phyloP scores from a whole-genome alignment of 176 grass and related monocot species.

The Pharus latifolius region DNA sequence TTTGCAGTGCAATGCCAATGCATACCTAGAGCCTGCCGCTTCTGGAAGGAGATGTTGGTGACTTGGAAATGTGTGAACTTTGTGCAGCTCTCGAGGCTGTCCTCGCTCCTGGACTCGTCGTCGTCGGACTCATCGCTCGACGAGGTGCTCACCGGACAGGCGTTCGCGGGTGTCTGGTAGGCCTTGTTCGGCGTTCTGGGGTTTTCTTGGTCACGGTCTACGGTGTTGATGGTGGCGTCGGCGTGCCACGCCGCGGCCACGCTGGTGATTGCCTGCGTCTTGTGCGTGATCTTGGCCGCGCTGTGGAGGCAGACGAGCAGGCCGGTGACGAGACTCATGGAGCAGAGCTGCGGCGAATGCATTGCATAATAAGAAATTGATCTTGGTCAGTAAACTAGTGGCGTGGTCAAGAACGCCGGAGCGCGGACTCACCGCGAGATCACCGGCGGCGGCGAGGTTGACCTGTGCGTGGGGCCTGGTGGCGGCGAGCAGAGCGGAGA shows the following conservation, averaged over 20 bases:
- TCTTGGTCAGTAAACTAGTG: neutral
- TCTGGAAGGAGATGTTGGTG: conserved; percentile 65
- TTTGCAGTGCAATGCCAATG: neutral
- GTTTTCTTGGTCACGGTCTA: conserved; percentile 31
- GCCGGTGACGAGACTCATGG: conserved; percentile 54
- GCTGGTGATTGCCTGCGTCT: conserved; percentile 82
- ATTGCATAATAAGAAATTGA: neutral
- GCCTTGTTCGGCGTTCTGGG: conserved; percentile 31
- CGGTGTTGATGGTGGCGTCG: conserved; percentile 53
- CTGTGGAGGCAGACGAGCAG: conserved; percentile 73
- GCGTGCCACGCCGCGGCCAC: conserved; percentile 77
- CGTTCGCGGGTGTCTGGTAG: conserved; percentile 3
- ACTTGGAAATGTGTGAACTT: conserved; percentile 23
- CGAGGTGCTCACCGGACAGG: neutral
- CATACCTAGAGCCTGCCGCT: conserved; percentile 81
- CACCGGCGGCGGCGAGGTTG: conserved; percentile 57
- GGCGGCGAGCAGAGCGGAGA: conserved; percentile 51
- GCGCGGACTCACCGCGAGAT: conserved; percentile 53
- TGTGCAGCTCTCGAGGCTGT: conserved; percentile 20
- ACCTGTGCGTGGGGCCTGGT: conserved; percentile 50
- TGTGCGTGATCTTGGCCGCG: conserved; percentile 96
- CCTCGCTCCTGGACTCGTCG: conserved; percentile 31
- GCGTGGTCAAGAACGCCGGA: neutral
- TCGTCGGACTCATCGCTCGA: conserved; percentile 6
- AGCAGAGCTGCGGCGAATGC: conserved; percentile 45